Percentiles rank a stretch among this genome's conserved stretches.
Evolutionary conservation across 495 filamentous ascomycete species (phyloP).

Genomic region (Tricharina praecox): DNA sequence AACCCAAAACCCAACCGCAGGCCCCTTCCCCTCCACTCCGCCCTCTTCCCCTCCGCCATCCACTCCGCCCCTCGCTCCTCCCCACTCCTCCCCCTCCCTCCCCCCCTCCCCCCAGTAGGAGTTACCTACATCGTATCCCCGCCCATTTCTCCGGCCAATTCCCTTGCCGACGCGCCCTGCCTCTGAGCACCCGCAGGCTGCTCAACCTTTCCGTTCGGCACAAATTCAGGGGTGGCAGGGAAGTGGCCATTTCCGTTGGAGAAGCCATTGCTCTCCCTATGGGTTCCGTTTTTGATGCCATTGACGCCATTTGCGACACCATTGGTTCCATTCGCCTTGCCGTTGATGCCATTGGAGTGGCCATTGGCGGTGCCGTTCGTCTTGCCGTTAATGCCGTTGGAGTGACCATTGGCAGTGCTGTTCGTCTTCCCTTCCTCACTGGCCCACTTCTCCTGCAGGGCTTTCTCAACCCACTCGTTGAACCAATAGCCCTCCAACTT

Average conservation of each 20-base stretch:
- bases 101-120: too few species aligned
- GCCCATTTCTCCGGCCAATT: conserved; percentile 5
- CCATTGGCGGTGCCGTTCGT: too few species aligned
- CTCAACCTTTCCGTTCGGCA: background rate
- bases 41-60: too few species aligned
- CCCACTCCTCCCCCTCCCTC: too few species aligned
- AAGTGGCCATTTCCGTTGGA: background rate
- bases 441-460: conserved; percentile 30
- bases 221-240: too few species aligned
- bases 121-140: conserved; percentile 5
- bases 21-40: too few species aligned
- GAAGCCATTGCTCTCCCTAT: background rate
- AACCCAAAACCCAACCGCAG: too few species aligned
- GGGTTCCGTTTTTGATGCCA: background rate
- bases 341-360: background rate
- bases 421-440: background rate
- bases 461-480: conserved; percentile 38
- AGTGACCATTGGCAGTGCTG: background rate
- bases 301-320: too few species aligned
- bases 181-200: conserved; percentile 4
- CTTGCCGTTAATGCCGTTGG: background rate
- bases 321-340: too few species aligned
- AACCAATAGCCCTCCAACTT: conserved; percentile 36
- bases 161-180: conserved; percentile 7
- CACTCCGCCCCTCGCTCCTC: too few species aligned